Percentiles rank a stretch among this genome's conserved stretches.
Evolutionary conservation across 139 green algal genomes (phyloP).

Genomic region (Asterochloris erici): DNA sequence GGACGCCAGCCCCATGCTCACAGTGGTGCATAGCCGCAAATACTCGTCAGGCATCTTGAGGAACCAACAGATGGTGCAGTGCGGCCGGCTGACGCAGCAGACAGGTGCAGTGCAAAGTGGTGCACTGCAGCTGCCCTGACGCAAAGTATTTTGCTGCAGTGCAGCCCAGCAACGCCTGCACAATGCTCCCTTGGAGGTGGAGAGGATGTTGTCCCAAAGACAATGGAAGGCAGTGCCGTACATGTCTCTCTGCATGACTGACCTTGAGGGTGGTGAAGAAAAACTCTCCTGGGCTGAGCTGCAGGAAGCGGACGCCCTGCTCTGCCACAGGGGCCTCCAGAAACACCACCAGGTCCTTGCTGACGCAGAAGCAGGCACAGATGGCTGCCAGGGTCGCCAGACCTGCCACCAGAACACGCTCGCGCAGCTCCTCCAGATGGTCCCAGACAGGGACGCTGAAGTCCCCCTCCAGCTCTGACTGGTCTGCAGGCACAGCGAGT

Average conservation of each 20-base stretch:
- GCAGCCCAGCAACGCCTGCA: too few species aligned
- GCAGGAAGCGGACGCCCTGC: conserved; percentile 94
- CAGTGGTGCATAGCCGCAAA: background rate
- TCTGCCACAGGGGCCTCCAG: conserved; percentile 90
- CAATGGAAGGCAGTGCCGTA: background rate
- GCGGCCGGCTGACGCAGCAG: background rate
- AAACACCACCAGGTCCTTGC: conserved; percentile 90
- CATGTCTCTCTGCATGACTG: background rate
- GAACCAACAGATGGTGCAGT: too few species aligned
- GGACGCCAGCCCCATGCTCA: background rate
- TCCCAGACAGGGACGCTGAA: conserved; percentile 80
- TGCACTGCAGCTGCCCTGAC: background rate
- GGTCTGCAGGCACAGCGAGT: conserved; percentile 41
- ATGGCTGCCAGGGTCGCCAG: conserved; percentile 67
- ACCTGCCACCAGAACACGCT: conserved; percentile 73
- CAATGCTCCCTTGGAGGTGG: too few species aligned
- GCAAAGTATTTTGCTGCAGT: too few species aligned
- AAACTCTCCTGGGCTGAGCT: conserved; percentile 96
- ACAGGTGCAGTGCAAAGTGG: background rate
- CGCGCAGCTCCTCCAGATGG: conserved; percentile 91
- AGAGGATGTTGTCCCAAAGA: too few species aligned
- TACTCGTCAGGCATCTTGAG: too few species aligned
- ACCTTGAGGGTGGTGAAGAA: conserved; percentile 99
- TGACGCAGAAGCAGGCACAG: conserved; percentile 80
- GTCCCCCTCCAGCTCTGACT: conserved; percentile 75